phyloP scores from a whole-genome alignment of 148 eudicot genomes.

The Nyssa sinensis region DNA sequence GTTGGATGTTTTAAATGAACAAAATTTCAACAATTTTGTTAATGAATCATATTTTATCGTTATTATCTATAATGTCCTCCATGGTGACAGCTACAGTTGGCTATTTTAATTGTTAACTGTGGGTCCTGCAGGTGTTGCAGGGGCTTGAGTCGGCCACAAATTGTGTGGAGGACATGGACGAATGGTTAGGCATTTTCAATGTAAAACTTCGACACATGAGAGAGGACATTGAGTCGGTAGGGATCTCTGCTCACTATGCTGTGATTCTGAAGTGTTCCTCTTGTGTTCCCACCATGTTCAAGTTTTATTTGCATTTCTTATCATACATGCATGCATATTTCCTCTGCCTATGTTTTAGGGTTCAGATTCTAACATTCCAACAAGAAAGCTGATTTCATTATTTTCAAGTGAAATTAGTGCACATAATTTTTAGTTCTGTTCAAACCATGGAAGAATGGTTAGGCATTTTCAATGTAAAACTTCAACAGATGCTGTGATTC shows the following conservation, averaged over 20 bases:
- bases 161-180: constrained; percentile 97
- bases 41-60: neutral
- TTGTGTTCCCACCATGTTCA: constrained; percentile 1
- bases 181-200: constrained; percentile 94
- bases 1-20: neutral
- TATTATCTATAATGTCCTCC: neutral
- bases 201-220: constrained; percentile 96
- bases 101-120: constrained; percentile 12
- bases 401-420: too few relatives aligned
- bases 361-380: neutral
- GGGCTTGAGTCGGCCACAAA: constrained; percentile 73
- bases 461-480: constrained; percentile 87
- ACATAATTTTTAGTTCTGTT: too few relatives aligned
- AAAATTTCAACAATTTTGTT: neutral
- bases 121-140: constrained; percentile 61
- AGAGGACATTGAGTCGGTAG: constrained; percentile 96
- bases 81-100: constrained; percentile 2
- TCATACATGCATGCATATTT: neutral
- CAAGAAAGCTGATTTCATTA: neutral
- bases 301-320: neutral
- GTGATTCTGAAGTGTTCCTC: neutral
- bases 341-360: neutral
- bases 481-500: constrained; percentile 40
- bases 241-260: constrained; percentile 16
- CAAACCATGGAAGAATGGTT: constrained; percentile 99